These are phyloP conservation scores for Claviceps africana DNA, from an alignment of 2,329 filamentous ascomycete species.

Conservation along the genomic window DNA sequence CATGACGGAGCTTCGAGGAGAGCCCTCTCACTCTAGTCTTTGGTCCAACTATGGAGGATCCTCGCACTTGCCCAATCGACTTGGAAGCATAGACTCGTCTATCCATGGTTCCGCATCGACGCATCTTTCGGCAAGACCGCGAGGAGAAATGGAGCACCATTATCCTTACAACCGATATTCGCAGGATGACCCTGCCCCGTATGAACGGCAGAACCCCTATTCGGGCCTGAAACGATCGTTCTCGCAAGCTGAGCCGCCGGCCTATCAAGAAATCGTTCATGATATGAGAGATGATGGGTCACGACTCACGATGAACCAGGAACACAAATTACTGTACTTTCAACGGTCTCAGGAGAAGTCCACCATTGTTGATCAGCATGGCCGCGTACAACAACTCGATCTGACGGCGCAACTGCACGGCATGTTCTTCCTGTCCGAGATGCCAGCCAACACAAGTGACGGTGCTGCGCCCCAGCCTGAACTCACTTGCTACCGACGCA, in stretches of 20 bases:
- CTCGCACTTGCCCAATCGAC: slow-evolving; percentile 38
- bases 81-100: slow-evolving; percentile 36
- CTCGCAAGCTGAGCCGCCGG: slow-evolving; percentile 38
- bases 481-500: slow-evolving; percentile 88
- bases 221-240: slow-evolving; percentile 44
- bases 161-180: slow-evolving; percentile 41
- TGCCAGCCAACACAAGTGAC: slow-evolving; percentile 49
- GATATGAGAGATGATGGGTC: slow-evolving; percentile 44
- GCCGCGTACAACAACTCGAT: slow-evolving; percentile 46
- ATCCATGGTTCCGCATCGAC: slow-evolving; percentile 29
- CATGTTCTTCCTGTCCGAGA: slow-evolving; percentile 81
- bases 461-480: slow-evolving; percentile 55
- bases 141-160: slow-evolving; percentile 34
- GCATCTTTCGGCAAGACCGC: slow-evolving; percentile 29
- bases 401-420: slow-evolving; percentile 64
- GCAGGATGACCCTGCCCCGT: slow-evolving; percentile 39
- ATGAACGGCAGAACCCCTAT: slow-evolving; percentile 39
- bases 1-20: slow-evolving; percentile 50
- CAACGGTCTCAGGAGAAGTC: slow-evolving; percentile 43
- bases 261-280: slow-evolving; percentile 47
- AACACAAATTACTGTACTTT: slow-evolving; percentile 48
- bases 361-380: slow-evolving; percentile 45
- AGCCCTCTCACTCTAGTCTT: slow-evolving; percentile 41
- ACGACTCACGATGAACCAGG: slow-evolving; percentile 43
- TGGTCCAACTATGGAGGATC: slow-evolving; percentile 45